phyloP scores from a whole-genome alignment of 73 alveolate genomes.

The Blepharisma japonicum region DNA sequence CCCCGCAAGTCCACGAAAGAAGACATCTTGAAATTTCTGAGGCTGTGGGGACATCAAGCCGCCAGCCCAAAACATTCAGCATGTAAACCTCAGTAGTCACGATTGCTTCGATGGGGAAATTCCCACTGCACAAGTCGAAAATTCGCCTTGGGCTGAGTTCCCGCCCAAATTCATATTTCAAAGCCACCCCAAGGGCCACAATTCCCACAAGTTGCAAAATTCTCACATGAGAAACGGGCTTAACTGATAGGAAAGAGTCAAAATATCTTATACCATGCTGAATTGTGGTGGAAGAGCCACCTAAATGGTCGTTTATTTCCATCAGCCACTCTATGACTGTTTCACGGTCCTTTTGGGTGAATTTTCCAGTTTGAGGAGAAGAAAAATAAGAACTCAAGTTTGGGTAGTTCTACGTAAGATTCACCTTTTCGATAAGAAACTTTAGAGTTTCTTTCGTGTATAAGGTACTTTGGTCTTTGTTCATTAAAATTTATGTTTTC shows the following conservation, averaged over 20 bases:
- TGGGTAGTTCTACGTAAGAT: neutral
- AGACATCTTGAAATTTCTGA: neutral
- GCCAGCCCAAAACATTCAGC: neutral
- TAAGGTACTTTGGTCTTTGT: neutral
- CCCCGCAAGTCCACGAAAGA: neutral
- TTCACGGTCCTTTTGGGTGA: neutral
- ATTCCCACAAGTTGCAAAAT: constrained; percentile 3
- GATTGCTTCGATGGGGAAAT: constrained; percentile 2
- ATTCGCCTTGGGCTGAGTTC: constrained; percentile 3
- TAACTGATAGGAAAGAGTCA: neutral
- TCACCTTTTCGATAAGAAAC: neutral
- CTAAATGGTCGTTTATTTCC: neutral
- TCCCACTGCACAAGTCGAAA: neutral
- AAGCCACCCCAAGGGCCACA: neutral
- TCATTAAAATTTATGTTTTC: neutral
- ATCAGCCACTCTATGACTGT: neutral
- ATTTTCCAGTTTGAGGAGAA: neutral
- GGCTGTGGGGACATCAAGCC: neutral
- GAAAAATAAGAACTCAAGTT: neutral
- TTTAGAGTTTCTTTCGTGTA: constrained; percentile 8
- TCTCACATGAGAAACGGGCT: neutral
- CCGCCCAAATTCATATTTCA: constrained; percentile 28
- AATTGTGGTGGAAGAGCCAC: neutral
- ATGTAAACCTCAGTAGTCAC: constrained; percentile 7
- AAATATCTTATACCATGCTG: neutral